These are phyloP conservation scores for Beauveria pseudobassiana DNA, from an alignment of 2,329 filamentous ascomycete genomes.

Conservation along the genomic window DNA sequence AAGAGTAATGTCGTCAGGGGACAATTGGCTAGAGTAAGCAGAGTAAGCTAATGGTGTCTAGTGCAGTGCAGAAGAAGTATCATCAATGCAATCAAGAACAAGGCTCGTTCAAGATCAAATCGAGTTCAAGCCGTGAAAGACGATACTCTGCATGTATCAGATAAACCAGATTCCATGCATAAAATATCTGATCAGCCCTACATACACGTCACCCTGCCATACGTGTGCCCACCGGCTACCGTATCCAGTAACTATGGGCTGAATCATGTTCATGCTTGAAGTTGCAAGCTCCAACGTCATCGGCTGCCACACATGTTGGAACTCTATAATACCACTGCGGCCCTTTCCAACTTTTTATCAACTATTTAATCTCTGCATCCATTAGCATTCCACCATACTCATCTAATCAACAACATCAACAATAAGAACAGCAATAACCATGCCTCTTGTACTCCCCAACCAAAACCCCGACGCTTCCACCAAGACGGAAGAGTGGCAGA, in stretches of 20 bases:
- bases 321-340: too few relatives aligned
- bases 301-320: not conserved
- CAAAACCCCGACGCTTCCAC: conserved; percentile 39
- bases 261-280: not conserved
- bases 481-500: conserved; percentile 50
- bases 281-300: conserved; percentile 5
- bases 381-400: not conserved
- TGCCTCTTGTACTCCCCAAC: conserved; percentile 60
- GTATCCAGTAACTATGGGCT: conserved; percentile 3
- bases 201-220: not conserved
- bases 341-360: not conserved
- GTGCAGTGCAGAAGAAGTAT: too few relatives aligned
- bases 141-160: not conserved
- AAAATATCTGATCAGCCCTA: not conserved
- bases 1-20: not conserved
- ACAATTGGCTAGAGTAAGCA: not conserved
- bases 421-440: conserved; percentile 24
- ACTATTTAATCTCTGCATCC: not conserved
- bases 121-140: not conserved
- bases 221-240: conserved; percentile 1
- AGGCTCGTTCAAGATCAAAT: too few relatives aligned
- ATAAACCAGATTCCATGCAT: not conserved
- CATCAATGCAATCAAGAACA: not conserved
- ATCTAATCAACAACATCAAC: not conserved
- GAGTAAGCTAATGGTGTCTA: too few relatives aligned